A percentile compares a stretch with the other conserved stretches of the same genome.
Conservation (phyloP, 2,329 filamentous ascomycete genomes). For the Phoma sp. region DNA sequence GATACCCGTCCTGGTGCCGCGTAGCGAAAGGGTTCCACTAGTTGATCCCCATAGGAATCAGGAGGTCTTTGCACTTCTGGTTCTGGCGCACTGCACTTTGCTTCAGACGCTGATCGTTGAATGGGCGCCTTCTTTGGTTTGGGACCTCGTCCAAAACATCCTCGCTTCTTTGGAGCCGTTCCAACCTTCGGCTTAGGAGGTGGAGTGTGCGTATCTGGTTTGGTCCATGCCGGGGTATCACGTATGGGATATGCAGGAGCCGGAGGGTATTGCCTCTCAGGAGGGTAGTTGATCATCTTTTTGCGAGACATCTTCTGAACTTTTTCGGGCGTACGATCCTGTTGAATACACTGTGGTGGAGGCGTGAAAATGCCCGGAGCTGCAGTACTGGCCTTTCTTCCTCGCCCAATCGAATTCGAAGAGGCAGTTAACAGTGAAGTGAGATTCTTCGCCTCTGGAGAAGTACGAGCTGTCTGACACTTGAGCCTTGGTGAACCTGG, state of each 20-base stretch:
- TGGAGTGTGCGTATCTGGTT: conserved; percentile 25
- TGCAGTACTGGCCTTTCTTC: conserved; percentile 21
- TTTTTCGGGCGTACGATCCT: conserved; percentile 1
- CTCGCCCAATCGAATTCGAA: conserved; percentile 1
- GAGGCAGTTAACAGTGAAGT: conserved; percentile 6
- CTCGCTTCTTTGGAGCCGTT: conserved; percentile 12
- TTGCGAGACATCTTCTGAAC: conserved; percentile 15
- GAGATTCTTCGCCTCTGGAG: conserved; percentile 4
- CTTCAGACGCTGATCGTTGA: neutral
- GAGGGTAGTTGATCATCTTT: conserved; percentile 19
- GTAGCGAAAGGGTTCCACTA: conserved; percentile 23
- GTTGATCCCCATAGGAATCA: neutral
- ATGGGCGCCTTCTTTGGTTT: neutral
- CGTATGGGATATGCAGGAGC: conserved; percentile 35
- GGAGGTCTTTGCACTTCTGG: neutral
- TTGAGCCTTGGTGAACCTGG: neutral
- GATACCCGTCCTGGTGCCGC: conserved; percentile 30
- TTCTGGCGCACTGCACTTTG: neutral
- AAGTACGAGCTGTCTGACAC: neutral
- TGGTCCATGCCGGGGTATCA: conserved; percentile 33
- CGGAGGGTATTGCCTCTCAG: conserved; percentile 30
- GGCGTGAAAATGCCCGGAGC: conserved; percentile 25
- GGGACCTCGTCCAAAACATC: neutral
- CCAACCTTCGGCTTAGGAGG: conserved; percentile 18
- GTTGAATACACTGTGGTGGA: conserved; percentile 8